phyloP scores from a whole-genome alignment of 148 eudicot species.

The Silene uniflora region DNA sequence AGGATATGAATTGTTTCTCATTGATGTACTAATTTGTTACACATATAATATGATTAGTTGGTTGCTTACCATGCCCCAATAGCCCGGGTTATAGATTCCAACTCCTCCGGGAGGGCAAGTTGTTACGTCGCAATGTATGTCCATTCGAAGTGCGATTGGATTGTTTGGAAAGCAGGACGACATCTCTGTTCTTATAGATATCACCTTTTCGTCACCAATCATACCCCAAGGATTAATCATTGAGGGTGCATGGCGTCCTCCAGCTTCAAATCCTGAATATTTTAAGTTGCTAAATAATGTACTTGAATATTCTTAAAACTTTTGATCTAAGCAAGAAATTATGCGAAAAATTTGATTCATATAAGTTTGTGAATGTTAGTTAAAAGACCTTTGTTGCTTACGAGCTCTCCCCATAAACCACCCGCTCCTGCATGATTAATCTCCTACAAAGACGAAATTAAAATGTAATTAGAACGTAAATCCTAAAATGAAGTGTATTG shows the following conservation, averaged over 20 bases:
- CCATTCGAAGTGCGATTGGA: constrained; percentile 40
- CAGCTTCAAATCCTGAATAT: constrained; percentile 40
- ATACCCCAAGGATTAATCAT: constrained; percentile 36
- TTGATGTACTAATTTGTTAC: no score
- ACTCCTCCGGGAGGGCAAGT: constrained; percentile 41
- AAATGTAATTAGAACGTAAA: not conserved
- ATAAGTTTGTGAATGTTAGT: not conserved
- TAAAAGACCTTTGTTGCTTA: constrained; percentile 33
- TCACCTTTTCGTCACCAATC: constrained; percentile 27
- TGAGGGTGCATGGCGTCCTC: constrained; percentile 32
- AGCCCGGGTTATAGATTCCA: constrained; percentile 46
- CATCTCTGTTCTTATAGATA: constrained; percentile 30
- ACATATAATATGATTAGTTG: no score
- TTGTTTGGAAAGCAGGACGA: constrained; percentile 34
- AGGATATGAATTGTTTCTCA: not conserved
- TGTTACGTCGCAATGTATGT: constrained; percentile 29
- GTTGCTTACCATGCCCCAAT: constrained; percentile 45
- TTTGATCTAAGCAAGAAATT: no score
- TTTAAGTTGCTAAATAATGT: no score
- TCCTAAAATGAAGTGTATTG: no score
- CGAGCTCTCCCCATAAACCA: constrained; percentile 49
- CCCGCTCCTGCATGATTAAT: constrained; percentile 51
- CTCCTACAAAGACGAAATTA: constrained; percentile 22
- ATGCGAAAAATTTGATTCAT: no score
- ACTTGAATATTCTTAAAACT: no score